Conservation (phyloP, 345 rosid genomes). For the Geranium brycei region DNA sequence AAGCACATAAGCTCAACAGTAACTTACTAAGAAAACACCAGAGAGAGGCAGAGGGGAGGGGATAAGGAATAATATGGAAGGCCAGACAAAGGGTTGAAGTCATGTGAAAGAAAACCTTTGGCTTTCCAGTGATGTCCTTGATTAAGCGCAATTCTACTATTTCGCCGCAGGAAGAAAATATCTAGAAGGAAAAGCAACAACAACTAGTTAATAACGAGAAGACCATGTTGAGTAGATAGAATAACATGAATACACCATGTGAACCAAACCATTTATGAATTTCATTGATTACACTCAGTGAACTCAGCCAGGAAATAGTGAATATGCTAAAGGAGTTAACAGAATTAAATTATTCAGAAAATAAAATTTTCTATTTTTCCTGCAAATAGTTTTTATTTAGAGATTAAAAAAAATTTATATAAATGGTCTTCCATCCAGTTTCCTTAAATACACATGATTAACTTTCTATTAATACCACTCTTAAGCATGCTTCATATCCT, state of each 20-base stretch:
- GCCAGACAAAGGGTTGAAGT: neutral
- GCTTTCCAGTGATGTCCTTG: neutral
- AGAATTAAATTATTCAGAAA: too few species aligned
- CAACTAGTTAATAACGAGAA: neutral
- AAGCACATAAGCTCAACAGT: neutral
- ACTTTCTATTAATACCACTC: too few species aligned
- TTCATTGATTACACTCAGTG: too few species aligned
- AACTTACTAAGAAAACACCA: neutral
- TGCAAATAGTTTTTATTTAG: neutral
- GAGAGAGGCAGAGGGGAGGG: neutral
- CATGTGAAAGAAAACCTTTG: neutral
- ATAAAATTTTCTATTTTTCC: neutral
- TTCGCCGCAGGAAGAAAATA: neutral
- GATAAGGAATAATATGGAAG: neutral
- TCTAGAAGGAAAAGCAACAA: neutral
- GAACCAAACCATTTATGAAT: too few species aligned
- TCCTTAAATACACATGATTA: too few species aligned
- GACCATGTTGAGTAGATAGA: neutral
- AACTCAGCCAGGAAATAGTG: neutral
- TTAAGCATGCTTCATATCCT: too few species aligned
- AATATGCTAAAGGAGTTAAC: neutral
- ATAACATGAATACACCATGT: too few species aligned
- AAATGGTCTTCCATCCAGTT: too few species aligned
- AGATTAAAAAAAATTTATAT: too few species aligned
- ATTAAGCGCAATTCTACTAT: neutral